Evolutionary conservation across 2,329 filamentous ascomycete genomes (phyloP).

Genomic region (Ophiocordyceps sinensis): DNA sequence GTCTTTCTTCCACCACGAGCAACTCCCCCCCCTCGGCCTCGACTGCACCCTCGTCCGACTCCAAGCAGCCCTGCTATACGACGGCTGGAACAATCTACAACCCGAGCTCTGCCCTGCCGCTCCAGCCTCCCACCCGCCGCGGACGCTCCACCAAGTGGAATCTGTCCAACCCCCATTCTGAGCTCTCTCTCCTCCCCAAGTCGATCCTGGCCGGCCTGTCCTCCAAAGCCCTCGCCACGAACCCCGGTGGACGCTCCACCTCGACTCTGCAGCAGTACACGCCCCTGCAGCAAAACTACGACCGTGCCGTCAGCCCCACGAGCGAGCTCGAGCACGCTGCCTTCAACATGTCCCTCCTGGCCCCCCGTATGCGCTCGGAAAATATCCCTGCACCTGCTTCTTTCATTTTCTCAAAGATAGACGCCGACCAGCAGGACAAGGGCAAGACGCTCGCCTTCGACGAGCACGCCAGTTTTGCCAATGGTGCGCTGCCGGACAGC

Average conservation of each 20-base stretch:
- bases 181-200: slow-evolving; percentile 22
- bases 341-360: slow-evolving; percentile 11
- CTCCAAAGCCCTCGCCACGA: slow-evolving; percentile 9
- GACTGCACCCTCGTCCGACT: slow-evolving; percentile 6
- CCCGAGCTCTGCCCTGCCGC: slow-evolving; percentile 26
- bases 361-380: slow-evolving; percentile 13
- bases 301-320: slow-evolving; percentile 32
- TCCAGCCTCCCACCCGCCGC: slow-evolving; percentile 37
- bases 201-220: slow-evolving; percentile 20
- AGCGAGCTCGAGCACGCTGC: slow-evolving; percentile 11
- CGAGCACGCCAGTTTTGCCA: slow-evolving; percentile 9
- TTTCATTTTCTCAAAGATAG: slow-evolving; percentile 7
- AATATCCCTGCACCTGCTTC: slow-evolving; percentile 9
- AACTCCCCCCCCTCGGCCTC: slow-evolving; percentile 9
- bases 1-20: slow-evolving; percentile 10
- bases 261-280: slow-evolving; percentile 25
- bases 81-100: slow-evolving; percentile 43
- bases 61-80: slow-evolving; percentile 31
- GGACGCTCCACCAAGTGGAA: slow-evolving; percentile 30
- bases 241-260: slow-evolving; percentile 1
- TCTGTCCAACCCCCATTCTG: slow-evolving; percentile 12
- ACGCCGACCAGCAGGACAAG: slow-evolving; percentile 6
- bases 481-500: slow-evolving; percentile 16
- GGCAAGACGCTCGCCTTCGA: slow-evolving; percentile 7
- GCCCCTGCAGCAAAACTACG: slow-evolving; percentile 39